Evolutionary conservation across 176 grass and related monocot genomes (phyloP).

Genomic region (Aegilops tauschii): DNA sequence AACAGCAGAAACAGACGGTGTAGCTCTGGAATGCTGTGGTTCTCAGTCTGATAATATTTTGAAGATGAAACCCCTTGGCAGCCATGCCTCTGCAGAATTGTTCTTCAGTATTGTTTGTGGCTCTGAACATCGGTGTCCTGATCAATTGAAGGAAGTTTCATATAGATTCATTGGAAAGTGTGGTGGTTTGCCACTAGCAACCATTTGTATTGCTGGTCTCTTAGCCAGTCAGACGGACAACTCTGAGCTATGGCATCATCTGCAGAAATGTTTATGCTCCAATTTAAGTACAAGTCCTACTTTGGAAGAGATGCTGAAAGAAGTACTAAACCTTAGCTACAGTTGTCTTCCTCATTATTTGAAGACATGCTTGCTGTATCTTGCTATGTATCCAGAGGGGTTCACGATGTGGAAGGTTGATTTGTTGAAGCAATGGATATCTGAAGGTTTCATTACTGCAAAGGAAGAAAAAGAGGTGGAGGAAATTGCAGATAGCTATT

Average conservation of each 20-base stretch:
- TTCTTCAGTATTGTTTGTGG: background rate
- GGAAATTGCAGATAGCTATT: background rate
- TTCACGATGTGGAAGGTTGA: background rate
- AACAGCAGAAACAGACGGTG: background rate
- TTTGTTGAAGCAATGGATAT: background rate
- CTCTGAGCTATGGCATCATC: background rate
- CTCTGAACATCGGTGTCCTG: background rate
- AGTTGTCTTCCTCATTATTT: background rate
- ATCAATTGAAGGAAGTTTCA: background rate
- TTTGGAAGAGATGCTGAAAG: background rate
- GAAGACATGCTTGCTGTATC: conserved; percentile 7
- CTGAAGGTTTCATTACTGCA: background rate
- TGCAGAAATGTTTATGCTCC: background rate
- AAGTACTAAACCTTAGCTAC: background rate
- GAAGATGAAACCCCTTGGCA: background rate
- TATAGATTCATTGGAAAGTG: background rate
- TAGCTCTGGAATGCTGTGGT: background rate
- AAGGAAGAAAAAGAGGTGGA: background rate
- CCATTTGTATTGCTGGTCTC: background rate
- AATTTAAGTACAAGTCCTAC: background rate
- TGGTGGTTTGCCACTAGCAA: conserved; percentile 1
- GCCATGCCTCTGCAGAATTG: background rate
- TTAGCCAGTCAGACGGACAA: background rate
- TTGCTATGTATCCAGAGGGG: background rate
- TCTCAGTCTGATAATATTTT: background rate